Conservation (phyloP, 2,329 filamentous ascomycete species). For the Aspergillus clavatus region DNA sequence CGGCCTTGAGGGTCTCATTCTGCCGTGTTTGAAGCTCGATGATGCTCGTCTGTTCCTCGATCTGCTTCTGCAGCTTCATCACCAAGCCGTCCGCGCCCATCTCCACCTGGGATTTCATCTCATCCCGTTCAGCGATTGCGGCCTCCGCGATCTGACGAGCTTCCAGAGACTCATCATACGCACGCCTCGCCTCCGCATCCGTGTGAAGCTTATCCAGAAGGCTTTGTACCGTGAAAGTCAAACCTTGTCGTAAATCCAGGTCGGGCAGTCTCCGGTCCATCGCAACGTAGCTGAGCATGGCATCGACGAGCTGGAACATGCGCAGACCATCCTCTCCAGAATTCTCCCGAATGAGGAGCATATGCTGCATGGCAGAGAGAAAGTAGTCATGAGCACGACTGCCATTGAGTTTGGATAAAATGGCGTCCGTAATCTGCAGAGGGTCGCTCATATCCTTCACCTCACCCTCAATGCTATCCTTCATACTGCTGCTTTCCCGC, state of each 20-base stretch:
- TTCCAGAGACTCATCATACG: constrained; percentile 85
- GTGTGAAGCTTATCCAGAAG: constrained; percentile 94
- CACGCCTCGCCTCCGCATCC: constrained; percentile 88
- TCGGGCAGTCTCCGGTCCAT: constrained; percentile 95
- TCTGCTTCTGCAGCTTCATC: constrained; percentile 82
- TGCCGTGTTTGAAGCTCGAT: constrained; percentile 86
- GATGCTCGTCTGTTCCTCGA: constrained; percentile 87
- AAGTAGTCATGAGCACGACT: constrained; percentile 93
- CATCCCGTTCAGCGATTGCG: constrained; percentile 92
- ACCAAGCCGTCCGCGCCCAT: constrained; percentile 91
- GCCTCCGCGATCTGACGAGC: constrained; percentile 90
- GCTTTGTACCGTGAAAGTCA: constrained; percentile 96
- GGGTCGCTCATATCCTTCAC: constrained; percentile 91
- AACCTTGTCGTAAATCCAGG: constrained; percentile 94
- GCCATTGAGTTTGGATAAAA: constrained; percentile 76
- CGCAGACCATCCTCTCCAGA: constrained; percentile 86
- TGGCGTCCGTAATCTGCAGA: constrained; percentile 87
- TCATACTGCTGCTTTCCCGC: constrained; percentile 81
- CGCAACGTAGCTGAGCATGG: constrained; percentile 98
- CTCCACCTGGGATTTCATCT: constrained; percentile 83
- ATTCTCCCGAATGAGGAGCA: constrained; percentile 86
- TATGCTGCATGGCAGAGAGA: constrained; percentile 87
- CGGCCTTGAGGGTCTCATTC: constrained; percentile 80
- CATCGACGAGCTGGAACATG: constrained; percentile 96
- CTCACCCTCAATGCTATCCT: constrained; percentile 80